A percentile compares a stretch with the other conserved stretches of the same genome.
These are phyloP conservation scores for Coemansia sp. DNA, from an alignment of 192 early-diverging fungal species.

Conservation along the genomic window DNA sequence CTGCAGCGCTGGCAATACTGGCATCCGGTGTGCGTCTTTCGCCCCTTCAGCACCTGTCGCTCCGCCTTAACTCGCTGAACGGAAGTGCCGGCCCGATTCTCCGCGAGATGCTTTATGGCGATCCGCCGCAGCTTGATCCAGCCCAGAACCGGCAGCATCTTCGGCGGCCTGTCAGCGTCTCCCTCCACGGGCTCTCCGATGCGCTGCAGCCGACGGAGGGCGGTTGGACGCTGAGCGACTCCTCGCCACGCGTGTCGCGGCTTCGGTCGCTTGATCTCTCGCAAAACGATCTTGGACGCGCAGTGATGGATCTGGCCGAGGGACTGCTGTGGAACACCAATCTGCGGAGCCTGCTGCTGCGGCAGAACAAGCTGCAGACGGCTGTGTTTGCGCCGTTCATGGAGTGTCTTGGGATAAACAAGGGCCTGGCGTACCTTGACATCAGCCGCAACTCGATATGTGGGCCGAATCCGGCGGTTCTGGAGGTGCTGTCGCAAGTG, in stretches of 20 bases:
- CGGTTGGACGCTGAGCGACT: constrained; percentile 13
- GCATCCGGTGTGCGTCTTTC: constrained; percentile 52
- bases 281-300: constrained; percentile 53
- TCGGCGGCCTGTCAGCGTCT: constrained; percentile 45
- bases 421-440: constrained; percentile 55
- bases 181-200: constrained; percentile 49
- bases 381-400: constrained; percentile 45
- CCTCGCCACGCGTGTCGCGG: constrained; percentile 41
- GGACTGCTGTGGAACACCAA: constrained; percentile 54
- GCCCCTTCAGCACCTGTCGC: constrained; percentile 50
- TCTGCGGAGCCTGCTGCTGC: constrained; percentile 44
- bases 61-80: constrained; percentile 45
- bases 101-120: constrained; percentile 54
- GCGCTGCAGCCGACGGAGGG: constrained; percentile 10
- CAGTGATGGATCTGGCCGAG: constrained; percentile 46
- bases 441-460: constrained; percentile 60
- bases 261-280: constrained; percentile 52
- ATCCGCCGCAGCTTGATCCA: constrained; percentile 38
- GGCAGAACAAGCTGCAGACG: constrained; percentile 59
- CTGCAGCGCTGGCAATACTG: constrained; percentile 53
- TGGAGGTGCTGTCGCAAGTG: constrained; percentile 50
- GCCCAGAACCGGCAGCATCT: constrained; percentile 23
- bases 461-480: constrained; percentile 32
- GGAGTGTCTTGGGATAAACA: constrained; percentile 57
- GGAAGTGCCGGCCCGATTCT: constrained; percentile 47